Evolutionary conservation across 2,329 filamentous ascomycete genomes (phyloP).

Genomic region (Myriosclerotinia curreyana): DNA sequence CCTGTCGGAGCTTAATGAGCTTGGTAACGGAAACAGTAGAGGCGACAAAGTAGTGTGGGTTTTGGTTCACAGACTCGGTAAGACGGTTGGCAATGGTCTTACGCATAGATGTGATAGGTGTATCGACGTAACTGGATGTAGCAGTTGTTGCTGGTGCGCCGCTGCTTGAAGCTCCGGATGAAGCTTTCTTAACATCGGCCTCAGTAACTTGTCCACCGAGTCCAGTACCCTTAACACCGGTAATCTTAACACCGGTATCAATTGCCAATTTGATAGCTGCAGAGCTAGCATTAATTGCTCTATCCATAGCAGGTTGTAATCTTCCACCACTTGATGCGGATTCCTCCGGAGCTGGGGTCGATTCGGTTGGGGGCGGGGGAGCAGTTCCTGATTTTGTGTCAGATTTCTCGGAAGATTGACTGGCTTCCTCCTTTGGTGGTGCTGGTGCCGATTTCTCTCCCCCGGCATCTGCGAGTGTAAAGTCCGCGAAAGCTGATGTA

Average conservation of each 20-base stretch:
- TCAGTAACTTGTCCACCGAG: constrained; percentile 84
- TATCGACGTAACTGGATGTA: constrained; percentile 74
- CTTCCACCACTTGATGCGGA: constrained; percentile 70
- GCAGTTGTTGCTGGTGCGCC: constrained; percentile 57
- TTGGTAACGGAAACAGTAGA: constrained; percentile 88
- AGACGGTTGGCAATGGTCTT: constrained; percentile 95
- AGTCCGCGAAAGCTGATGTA: constrained; percentile 81
- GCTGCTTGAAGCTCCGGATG: constrained; percentile 51
- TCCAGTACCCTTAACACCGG: constrained; percentile 81
- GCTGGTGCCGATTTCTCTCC: constrained; percentile 68
- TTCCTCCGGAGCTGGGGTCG: constrained; percentile 64
- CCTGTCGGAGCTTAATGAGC: constrained; percentile 92
- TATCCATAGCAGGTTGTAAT: constrained; percentile 80
- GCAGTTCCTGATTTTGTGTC: constrained; percentile 56
- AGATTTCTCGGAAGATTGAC: constrained; percentile 59
- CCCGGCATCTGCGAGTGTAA: constrained; percentile 85
- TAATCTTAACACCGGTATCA: constrained; percentile 77
- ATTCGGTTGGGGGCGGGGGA: constrained; percentile 59
- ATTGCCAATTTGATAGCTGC: constrained; percentile 78
- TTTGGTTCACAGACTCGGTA: constrained; percentile 82
- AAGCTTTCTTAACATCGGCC: constrained; percentile 87
- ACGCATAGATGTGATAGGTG: constrained; percentile 86
- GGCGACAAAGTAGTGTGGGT: constrained; percentile 98
- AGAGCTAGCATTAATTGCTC: constrained; percentile 69
- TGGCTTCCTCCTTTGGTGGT: constrained; percentile 62